Evolutionary conservation across 1,284 basidiomycete species (phyloP), one percentile per base, ranked within the genome.

Genomic region (Ganoderma multipileum): DNA sequence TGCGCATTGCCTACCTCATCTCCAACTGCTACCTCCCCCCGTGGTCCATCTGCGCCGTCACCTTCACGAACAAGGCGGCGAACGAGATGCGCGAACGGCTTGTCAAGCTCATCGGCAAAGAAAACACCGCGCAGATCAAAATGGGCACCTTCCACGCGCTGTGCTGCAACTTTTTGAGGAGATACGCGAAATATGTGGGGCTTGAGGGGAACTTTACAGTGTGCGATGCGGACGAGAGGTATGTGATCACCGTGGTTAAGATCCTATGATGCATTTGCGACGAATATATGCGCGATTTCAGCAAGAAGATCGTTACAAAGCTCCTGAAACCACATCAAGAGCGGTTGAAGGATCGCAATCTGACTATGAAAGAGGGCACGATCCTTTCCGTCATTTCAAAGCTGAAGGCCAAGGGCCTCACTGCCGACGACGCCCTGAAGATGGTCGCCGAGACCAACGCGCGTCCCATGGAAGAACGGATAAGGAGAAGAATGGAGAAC

Each of bases 31-130:
- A 76, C 14, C 79, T 91, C 33, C 78, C 83, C 12, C 89, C 93
- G 0, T 82, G 84, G 5, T 83, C 89, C 58, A 92, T 95, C 80
- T 92, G 91, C 71, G 92, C 92, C 1, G 93, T 95, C 2, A 95
- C 93, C 0, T 95, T 94, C 78, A 94, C 93, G 6, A 96, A 96
- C 83, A 96, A 96, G 80, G 95, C 95, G 3, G 95, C 95, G 1
- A 91, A 89, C 71, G 95, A 97, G 81, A 96, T 97, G 95, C 87
- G 88, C 69, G 85, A 89, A 71, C 86, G 96, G 2, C 81, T 98
- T 36, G 80, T 81, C 28, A 87, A 85, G 68, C 82, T 97, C n/a
- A 85, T 97, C 33, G 95, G 95, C 3, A 84, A 87, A 57, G 80
- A 87, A 28, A 77, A 79, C 8, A 92, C 91, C 0, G 82, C 84